Conservation (phyloP, 2,329 filamentous ascomycete species). For the Zymoseptoria brevis region DNA sequence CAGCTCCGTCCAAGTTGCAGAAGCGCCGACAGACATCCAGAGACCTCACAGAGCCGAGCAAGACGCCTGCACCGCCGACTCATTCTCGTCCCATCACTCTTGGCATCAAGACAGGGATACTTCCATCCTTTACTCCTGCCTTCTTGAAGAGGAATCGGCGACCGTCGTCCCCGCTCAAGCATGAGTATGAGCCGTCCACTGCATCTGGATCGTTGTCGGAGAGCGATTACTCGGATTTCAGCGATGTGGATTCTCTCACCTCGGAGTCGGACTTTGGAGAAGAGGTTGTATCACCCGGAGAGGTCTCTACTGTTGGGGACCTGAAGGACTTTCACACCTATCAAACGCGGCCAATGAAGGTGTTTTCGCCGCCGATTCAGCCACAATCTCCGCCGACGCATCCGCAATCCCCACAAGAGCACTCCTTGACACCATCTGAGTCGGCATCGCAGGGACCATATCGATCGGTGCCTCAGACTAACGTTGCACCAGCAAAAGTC, state of each 20-base stretch:
- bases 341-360: constrained; percentile 29
- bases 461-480: constrained; percentile 40
- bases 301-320: constrained; percentile 25
- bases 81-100: constrained; percentile 13
- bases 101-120: constrained; percentile 20
- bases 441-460: constrained; percentile 72
- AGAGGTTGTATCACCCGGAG: constrained; percentile 26
- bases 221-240: constrained; percentile 44
- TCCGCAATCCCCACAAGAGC: constrained; percentile 12
- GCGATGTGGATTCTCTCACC: constrained; percentile 42
- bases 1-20: constrained; percentile 30
- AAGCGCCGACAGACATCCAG: constrained; percentile 17
- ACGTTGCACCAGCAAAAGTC: constrained; percentile 45
- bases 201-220: constrained; percentile 55
- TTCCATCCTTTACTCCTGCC: constrained; percentile 30
- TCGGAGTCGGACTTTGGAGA: constrained; percentile 51
- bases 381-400: background rate
- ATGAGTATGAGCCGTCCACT: constrained; percentile 87
- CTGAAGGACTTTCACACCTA: constrained; percentile 30
- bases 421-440: constrained; percentile 61
- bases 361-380: constrained; percentile 13
- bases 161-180: constrained; percentile 87
- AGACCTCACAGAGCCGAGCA: constrained; percentile 1
- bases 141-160: constrained; percentile 51
- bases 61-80: constrained; percentile 26